These are phyloP conservation scores for Aureobasidium sp. DNA, from an alignment of 2,329 filamentous ascomycete species.

Conservation along the genomic window DNA sequence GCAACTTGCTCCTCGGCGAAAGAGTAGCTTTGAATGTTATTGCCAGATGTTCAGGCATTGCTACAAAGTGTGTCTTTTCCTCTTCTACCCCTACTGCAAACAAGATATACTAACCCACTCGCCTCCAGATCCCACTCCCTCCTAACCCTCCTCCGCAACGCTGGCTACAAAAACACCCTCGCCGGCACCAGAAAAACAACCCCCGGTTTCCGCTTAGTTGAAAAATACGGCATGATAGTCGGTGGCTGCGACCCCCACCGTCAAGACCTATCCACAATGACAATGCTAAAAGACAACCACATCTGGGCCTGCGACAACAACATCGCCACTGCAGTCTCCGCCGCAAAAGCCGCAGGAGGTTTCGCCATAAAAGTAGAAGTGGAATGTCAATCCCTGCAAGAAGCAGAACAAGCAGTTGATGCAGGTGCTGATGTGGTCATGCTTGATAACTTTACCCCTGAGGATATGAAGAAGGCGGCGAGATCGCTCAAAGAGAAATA, in stretches of 20 bases:
- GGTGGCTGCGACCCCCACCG: slow-evolving; percentile 93
- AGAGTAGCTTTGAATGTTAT: slow-evolving; percentile 92
- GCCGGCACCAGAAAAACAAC: slow-evolving; percentile 98
- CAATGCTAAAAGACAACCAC: slow-evolving; percentile 99
- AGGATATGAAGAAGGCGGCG: slow-evolving; percentile 80
- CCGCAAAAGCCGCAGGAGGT: slow-evolving; percentile 85
- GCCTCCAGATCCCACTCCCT: slow-evolving; percentile 46
- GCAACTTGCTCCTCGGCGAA: slow-evolving; percentile 90
- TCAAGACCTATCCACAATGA: slow-evolving; percentile 91
- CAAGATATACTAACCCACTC: background rate
- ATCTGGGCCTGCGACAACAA: slow-evolving; percentile 87
- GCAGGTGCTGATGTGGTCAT: slow-evolving; percentile 97
- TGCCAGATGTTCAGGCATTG: slow-evolving; percentile 91
- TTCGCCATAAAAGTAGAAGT: slow-evolving; percentile 97
- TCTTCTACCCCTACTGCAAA: background rate
- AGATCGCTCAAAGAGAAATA: slow-evolving; percentile 81
- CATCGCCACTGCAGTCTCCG: slow-evolving; percentile 86
- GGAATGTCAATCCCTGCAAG: slow-evolving; percentile 87
- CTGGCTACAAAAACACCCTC: slow-evolving; percentile 84
- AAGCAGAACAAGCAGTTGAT: slow-evolving; percentile 90
- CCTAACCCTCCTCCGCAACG: slow-evolving; percentile 57
- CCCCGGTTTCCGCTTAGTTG: slow-evolving; percentile 92
- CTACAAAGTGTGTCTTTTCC: slow-evolving; percentile 59
- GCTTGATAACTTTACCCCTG: slow-evolving; percentile 94
- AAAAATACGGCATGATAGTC: slow-evolving; percentile 98